Evolutionary conservation across 495 filamentous ascomycete genomes (phyloP), one percentile per base, ranked within the genome.

Genomic region (Neurospora terricola): DNA sequence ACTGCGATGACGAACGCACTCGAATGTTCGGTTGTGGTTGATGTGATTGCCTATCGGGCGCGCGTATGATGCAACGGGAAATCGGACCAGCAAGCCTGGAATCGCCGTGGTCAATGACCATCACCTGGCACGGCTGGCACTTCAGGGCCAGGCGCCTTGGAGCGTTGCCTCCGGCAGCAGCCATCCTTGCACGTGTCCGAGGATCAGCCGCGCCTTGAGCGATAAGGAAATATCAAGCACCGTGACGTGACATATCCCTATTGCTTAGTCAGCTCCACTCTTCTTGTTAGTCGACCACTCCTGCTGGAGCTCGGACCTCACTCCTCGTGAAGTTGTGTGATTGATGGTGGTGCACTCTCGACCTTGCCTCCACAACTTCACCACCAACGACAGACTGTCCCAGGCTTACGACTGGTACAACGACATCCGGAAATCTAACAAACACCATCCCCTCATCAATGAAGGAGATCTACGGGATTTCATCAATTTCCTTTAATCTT

Each of bases 31-130:
- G 39, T 75, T 69, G 70, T 72, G 69, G 69, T 62, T 59, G 70
- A 71, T 40, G 59, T 23, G 72, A 75, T 72, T 80, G 76, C 74
- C 77, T 80, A 75, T 77, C 71, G 72, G 69, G 75, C 54, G 54
- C 54, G 54, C 69, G 59, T 73, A 74, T 78, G 79, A 78, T 80
- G 77, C 77, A 77, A 74, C 68, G 66, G 71, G 34, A 72, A 43
- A 70, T 27, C 72, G 69, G 59, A 18, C 70, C 73, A 74, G 59
- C 71, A 42, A 73, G 43, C 66, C 54, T 66, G 54, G 54, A 66
- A 66, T 66, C 27, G 54, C 54, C 23, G 27, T 59, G 21, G 45
- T 59, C n/a, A 59, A 59, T 54, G 45, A 59, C 48, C 21, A 59
- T 59, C 48, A 59, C 48, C 48, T 59, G 48, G 48, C 48, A 59